Evolutionary conservation across 2,329 filamentous ascomycete genomes (phyloP).

Genomic region (Colletotrichum truncatum): DNA sequence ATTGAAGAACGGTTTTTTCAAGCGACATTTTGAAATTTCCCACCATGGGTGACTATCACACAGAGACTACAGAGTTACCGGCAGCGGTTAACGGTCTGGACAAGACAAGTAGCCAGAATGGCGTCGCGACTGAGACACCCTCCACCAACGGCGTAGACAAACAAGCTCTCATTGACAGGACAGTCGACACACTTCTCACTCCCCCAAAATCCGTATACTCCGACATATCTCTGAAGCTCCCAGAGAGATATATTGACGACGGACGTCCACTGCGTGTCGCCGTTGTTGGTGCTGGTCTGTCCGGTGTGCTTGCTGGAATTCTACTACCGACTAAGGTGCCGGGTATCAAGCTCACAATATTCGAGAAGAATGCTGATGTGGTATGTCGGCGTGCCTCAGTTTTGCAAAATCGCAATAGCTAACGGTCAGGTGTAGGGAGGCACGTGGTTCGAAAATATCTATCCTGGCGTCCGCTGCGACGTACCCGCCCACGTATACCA

Average conservation of each 20-base stretch:
- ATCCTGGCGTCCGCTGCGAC: conserved; percentile 74
- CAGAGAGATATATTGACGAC: conserved; percentile 55
- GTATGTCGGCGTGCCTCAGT: conserved; percentile 52
- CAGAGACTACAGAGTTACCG: not conserved
- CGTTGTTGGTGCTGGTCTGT: conserved; percentile 71
- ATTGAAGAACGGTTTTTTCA: not conserved
- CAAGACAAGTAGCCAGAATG: not conserved
- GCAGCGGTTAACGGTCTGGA: not conserved
- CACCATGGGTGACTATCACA: conserved; percentile 26
- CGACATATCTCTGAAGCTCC: conserved; percentile 35
- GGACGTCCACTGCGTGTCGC: conserved; percentile 61
- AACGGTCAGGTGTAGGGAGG: conserved; percentile 47
- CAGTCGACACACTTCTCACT: conserved; percentile 18
- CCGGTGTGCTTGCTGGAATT: conserved; percentile 71
- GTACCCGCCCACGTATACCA: conserved; percentile 77
- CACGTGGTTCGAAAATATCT: conserved; percentile 65
- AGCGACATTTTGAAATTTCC: not conserved
- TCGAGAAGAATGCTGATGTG: conserved; percentile 74
- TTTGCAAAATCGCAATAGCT: not conserved
- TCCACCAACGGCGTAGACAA: not conserved
- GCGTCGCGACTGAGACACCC: not conserved
- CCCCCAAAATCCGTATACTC: conserved; percentile 22
- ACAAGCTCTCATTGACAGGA: conserved; percentile 1
- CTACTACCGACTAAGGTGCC: conserved; percentile 76
- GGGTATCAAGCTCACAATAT: conserved; percentile 70